Evolutionary conservation across 2,329 filamentous ascomycete species (phyloP), one percentile per base, ranked within the genome.

Genomic region (Nannizziopsis arthrosporioides): DNA sequence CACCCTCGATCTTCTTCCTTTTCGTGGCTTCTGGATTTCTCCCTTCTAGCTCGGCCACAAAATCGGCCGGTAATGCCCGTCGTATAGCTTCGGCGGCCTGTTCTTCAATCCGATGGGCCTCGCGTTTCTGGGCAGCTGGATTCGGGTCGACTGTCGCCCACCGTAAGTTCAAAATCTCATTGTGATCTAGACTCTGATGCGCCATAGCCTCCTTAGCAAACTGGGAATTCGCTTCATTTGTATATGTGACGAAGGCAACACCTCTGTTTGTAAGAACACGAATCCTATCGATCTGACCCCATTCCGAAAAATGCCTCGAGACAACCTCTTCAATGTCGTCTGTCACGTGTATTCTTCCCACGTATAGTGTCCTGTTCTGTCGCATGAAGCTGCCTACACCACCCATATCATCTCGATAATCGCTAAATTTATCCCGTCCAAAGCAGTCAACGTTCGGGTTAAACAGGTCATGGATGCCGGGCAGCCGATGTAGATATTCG

Each of bases 61-160:
- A 96, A 22, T 88, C 86, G 0, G 84, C 87, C 0, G 92, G 92
- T 3, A 98, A 71, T 0, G 92, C 90, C 55, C 84, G 76, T 14
- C 92, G 74, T 49, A 98, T 87, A 1, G 92, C 93, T 59, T 95
- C 92, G 0, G 92, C 92, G 1, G 92, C 92, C 64, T 98, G 92
- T 62, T 98, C 92, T 63, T 98, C 92, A 51, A 98, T 83, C 36
- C 83, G 76, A 35, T 84, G 76, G 2, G 84, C 90, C 67, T 98
- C 92, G 51, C 93, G 77, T 54, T 93, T 93, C 64, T 94, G 87
- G 1, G 90, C 88, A 72, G 92, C 82, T 0, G 92, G 92, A 57
- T 98, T 98, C 1, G 92, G 92, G 62, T 98, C 92, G 5, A 87
- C 84, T 0, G 92, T 98, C 37, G 92, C 92, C 92, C 92, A 98